Evolutionary conservation across 1,139 yeast genomes (phyloP), one percentile per base, ranked within the genome.

Genomic region (Cylindricascospora bacillispora): DNA sequence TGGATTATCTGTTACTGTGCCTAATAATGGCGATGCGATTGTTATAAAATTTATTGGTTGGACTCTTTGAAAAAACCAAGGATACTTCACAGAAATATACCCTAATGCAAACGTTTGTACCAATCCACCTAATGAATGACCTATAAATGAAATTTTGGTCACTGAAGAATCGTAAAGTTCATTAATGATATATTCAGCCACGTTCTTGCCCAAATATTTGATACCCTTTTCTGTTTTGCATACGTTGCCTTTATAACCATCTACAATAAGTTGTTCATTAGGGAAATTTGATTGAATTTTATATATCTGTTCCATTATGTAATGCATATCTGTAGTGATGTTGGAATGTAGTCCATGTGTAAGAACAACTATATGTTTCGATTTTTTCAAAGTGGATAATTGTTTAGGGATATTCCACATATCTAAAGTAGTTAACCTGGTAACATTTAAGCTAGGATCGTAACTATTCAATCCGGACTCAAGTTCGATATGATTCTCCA

Each of bases 281-380:
- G 52, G 41, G 4, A 71, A 71, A 0, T 67, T 57, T 14, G 40
- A 43, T 5, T 38, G 43, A 0, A 71, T 63, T 20, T 53, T 47
- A 41, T 85, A 94, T 4, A 89, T 70, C 44, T 70, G 70, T 45
- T 89, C 97, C 49, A 85, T 86, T 29, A 86, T 44, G 45, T 79
- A 89, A 25, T 77, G 64, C 89, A 89, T 70, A 52, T 89, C 99
- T 0, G 93, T 80, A 2, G 92, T 72, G 0, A 78, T 72, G 49
- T 89, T 89, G 0, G 95, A 82, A 51, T 85, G 95, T 24, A 89
- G 59, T 0, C 99, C 99, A 54, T 89, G 98, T 0, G 95, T 81
- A 19, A 89, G 39, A 15, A 53, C 26, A 4, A 53, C 47, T 22
- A 52, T 30, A 34, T 53, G 58, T 20, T 26, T 35, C 34, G 20